These are phyloP conservation scores for Bruguiera parviflora DNA, from an alignment of 345 rosid genomes.

Conservation along the genomic window DNA sequence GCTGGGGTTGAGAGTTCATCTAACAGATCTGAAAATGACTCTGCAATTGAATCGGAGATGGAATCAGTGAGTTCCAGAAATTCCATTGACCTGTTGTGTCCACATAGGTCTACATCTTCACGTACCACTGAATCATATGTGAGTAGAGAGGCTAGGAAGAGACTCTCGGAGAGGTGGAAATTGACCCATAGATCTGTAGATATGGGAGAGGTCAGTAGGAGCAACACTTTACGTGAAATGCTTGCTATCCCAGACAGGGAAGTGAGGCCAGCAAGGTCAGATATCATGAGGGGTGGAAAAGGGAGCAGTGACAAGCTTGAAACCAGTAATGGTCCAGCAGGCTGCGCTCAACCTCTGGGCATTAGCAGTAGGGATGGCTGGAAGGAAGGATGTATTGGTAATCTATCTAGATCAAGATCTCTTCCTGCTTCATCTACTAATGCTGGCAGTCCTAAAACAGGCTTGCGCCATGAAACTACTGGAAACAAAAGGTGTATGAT, in stretches of 20 bases:
- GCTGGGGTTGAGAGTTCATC: constrained; percentile 79
- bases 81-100: constrained; percentile 37
- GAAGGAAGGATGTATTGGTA: constrained; percentile 56
- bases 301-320: constrained; percentile 31
- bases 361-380: constrained; percentile 97
- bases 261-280: constrained; percentile 40
- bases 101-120: constrained; percentile 41
- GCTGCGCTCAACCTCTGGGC: constrained; percentile 61
- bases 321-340: constrained; percentile 24
- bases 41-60: constrained; percentile 61
- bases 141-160: constrained; percentile 79
- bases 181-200: constrained; percentile 63
- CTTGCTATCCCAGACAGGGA: constrained; percentile 70
- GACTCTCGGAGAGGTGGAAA: constrained; percentile 96
- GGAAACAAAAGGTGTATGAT: constrained; percentile 40
- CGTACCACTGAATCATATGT: constrained; percentile 59
- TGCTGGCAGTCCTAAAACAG: constrained; percentile 41
- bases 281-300: constrained; percentile 29
- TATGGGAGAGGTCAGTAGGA: constrained; percentile 42
- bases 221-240: constrained; percentile 90
- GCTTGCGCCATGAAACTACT: constrained; percentile 36
- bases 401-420: constrained; percentile 65
- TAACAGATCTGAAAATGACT: constrained; percentile 59
- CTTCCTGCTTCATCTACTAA: constrained; percentile 53
- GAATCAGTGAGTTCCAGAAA: constrained; percentile 42